Percentiles rank a stretch among this genome's conserved stretches.
Evolutionary conservation across 2,329 filamentous ascomycete genomes (phyloP).

Genomic region (Rasamsonia emersonii): DNA sequence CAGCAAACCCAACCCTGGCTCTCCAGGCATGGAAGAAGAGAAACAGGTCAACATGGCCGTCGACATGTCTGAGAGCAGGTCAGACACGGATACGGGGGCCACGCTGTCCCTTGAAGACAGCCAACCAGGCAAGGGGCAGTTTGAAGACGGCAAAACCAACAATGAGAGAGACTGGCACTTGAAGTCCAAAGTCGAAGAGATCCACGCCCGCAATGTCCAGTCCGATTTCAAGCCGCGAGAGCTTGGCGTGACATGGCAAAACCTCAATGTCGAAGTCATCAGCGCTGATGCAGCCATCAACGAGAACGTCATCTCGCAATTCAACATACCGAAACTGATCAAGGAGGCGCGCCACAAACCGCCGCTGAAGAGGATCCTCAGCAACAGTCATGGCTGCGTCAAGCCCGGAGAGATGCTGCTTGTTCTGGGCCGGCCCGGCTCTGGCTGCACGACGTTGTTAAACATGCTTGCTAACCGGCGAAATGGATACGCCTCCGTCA

Average conservation of each 20-base stretch:
- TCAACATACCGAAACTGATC: constrained; percentile 46
- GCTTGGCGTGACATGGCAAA: constrained; percentile 57
- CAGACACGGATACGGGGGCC: too few species aligned
- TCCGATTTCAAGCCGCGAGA: constrained; percentile 42
- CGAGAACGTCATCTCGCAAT: constrained; percentile 55
- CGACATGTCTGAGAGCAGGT: too few species aligned
- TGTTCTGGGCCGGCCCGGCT: constrained; percentile 59
- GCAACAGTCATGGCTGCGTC: constrained; percentile 58
- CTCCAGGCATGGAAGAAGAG: too few species aligned
- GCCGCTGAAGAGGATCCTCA: constrained; percentile 54
- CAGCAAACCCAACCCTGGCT: too few species aligned
- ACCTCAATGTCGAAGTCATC: constrained; percentile 55
- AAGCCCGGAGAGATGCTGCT: constrained; percentile 66
- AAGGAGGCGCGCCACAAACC: constrained; percentile 48
- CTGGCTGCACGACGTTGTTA: constrained; percentile 63
- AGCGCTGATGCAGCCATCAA: constrained; percentile 56
- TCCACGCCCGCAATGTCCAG: constrained; percentile 35
- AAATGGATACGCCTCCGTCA: constrained; percentile 48
- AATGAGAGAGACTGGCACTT: constrained; percentile 41
- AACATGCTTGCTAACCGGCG: constrained; percentile 61
- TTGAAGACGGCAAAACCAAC: too few species aligned
- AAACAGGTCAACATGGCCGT: too few species aligned
- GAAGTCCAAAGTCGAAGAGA: constrained; percentile 40
- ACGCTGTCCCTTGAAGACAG: too few species aligned
- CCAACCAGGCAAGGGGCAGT: too few species aligned